Evolutionary conservation across 2,329 filamentous ascomycete genomes (phyloP).

Genomic region (Alternaria sp.): DNA sequence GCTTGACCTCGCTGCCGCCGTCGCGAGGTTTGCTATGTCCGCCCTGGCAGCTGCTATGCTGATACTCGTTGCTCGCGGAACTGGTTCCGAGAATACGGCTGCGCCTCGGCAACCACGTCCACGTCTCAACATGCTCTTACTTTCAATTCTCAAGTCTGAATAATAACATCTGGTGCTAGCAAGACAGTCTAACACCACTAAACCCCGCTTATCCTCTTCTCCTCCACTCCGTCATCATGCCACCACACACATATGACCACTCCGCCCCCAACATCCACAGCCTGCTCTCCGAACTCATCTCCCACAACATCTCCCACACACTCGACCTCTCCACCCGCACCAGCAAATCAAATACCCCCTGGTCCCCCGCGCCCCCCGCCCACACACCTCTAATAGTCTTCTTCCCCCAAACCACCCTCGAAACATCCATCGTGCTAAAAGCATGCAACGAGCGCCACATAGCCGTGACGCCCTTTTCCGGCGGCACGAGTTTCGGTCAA

Average conservation of each 20-base stretch:
- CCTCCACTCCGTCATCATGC: neutral
- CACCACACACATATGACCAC: conserved; percentile 22
- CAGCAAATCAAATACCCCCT: conserved; percentile 29
- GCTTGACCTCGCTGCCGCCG: neutral
- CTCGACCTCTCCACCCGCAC: conserved; percentile 8
- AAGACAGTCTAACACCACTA: too few relatives aligned
- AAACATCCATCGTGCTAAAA: conserved; percentile 81
- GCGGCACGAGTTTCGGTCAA: conserved; percentile 86
- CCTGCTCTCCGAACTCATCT: neutral
- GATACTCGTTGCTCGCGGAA: neutral
- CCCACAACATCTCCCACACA: conserved; percentile 16
- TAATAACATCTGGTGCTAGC: too few relatives aligned
- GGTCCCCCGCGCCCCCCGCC: conserved; percentile 28
- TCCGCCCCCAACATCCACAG: conserved; percentile 8
- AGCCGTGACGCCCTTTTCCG: conserved; percentile 84
- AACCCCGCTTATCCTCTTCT: too few relatives aligned
- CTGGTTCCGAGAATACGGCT: neutral
- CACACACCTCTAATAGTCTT: conserved; percentile 65
- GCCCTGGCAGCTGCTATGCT: neutral
- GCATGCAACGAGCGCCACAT: conserved; percentile 78
- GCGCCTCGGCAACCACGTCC: neutral
- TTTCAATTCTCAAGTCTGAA: too few relatives aligned
- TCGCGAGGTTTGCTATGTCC: neutral
- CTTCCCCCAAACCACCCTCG: conserved; percentile 75
- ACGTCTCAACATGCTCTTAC: neutral